Conservation (phyloP, 2,329 filamentous ascomycete species). For the Talaromyces piceae region DNA sequence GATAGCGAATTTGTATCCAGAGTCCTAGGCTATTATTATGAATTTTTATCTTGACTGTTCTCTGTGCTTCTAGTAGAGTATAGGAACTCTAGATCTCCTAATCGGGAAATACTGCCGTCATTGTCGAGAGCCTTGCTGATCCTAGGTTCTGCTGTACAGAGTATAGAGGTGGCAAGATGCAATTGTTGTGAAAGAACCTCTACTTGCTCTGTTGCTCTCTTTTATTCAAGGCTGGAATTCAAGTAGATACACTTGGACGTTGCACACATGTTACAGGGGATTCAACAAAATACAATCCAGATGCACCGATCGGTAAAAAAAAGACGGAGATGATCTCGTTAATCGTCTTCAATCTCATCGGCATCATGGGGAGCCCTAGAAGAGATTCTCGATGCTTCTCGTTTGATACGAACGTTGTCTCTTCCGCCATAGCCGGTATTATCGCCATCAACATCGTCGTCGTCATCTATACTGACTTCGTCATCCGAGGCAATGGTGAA, state of each 20-base stretch:
- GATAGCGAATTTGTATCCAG: background rate
- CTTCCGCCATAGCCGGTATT: background rate
- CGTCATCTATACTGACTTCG: background rate
- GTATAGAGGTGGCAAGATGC: too few relatives aligned
- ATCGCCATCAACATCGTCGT: background rate
- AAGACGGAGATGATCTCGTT: background rate
- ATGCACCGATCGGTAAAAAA: background rate
- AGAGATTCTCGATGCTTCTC: constrained; percentile 2
- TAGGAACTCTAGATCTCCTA: too few relatives aligned
- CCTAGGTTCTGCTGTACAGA: too few relatives aligned
- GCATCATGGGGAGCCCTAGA: constrained; percentile 1
- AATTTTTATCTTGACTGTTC: too few relatives aligned
- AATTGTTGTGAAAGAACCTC: too few relatives aligned
- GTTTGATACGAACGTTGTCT: constrained; percentile 7
- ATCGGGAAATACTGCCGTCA: too few relatives aligned
- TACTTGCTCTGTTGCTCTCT: too few relatives aligned
- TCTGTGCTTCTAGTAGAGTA: too few relatives aligned
- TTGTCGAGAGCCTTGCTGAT: too few relatives aligned
- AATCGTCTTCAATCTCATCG: constrained; percentile 6
- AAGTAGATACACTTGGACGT: too few relatives aligned
- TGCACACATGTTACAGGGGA: background rate
- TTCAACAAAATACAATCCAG: background rate
- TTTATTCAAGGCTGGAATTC: too few relatives aligned
- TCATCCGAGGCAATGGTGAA: constrained; percentile 8
- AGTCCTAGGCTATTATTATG: too few relatives aligned